Conservation (phyloP, 305 asterid genomes). For the Solanum hybrid region DNA sequence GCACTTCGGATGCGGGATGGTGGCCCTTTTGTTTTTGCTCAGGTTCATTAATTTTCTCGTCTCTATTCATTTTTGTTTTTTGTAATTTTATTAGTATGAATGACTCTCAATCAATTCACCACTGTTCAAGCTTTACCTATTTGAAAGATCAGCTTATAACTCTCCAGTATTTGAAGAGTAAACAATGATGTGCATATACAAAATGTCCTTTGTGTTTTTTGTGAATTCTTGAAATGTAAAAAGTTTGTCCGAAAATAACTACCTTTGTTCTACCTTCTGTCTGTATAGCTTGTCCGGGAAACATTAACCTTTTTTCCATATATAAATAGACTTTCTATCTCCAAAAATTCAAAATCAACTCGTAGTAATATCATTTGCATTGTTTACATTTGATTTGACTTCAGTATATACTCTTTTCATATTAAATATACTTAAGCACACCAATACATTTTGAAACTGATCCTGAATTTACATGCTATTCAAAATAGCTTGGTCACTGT, state of each 20-base stretch:
- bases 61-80: neutral
- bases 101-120: neutral
- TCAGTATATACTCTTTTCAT: neutral
- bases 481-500: neutral
- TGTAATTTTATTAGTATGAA: neutral
- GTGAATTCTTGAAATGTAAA: neutral
- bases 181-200: neutral
- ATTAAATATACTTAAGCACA: neutral
- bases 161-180: neutral
- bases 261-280: neutral
- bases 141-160: neutral
- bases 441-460: neutral
- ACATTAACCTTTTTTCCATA: neutral
- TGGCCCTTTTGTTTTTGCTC: slow-evolving; percentile 93
- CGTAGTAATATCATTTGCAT: neutral
- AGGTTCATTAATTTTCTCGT: slow-evolving; percentile 27
- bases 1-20: slow-evolving; percentile 94
- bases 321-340: neutral
- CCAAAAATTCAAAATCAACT: neutral
- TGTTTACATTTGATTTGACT: neutral
- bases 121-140: neutral
- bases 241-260: neutral
- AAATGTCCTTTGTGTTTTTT: neutral
- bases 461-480: neutral
- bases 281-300: neutral